phyloP scores from a whole-genome alignment of 192 early-diverging fungal genomes.

The Coemansia sp. region DNA sequence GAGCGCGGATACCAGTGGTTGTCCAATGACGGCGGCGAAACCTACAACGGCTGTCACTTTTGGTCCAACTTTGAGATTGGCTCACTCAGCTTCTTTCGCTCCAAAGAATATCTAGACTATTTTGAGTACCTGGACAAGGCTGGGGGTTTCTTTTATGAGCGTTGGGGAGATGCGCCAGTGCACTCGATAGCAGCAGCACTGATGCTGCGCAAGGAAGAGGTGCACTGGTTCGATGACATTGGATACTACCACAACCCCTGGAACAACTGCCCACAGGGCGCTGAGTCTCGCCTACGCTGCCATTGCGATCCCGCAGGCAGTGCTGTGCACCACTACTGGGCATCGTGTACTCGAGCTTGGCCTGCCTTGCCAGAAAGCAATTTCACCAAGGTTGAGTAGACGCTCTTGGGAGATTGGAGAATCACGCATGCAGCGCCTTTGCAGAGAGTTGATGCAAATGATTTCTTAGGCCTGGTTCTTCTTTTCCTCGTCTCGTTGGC shows the following conservation, averaged over 20 bases:
- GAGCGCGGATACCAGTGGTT: conserved; percentile 56
- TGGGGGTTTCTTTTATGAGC: conserved; percentile 86
- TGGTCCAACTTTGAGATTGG: conserved; percentile 93
- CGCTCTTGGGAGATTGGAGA: background rate
- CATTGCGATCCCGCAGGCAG: conserved; percentile 52
- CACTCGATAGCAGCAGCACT: conserved; percentile 64
- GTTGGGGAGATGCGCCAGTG: conserved; percentile 75
- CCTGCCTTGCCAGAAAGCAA: conserved; percentile 20
- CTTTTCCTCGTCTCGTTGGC: background rate
- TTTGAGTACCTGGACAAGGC: conserved; percentile 71
- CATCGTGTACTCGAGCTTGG: conserved; percentile 48
- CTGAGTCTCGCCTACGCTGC: conserved; percentile 36
- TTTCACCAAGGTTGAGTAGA: background rate
- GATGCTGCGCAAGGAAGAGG: conserved; percentile 55
- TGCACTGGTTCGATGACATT: conserved; percentile 73
- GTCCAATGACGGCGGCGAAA: conserved; percentile 41
- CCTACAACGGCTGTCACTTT: conserved; percentile 81
- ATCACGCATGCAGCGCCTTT: background rate
- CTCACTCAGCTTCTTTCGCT: conserved; percentile 64
- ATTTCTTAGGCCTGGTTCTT: background rate
- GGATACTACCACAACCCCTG: conserved; percentile 65
- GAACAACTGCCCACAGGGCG: conserved; percentile 45
- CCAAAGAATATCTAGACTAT: conserved; percentile 63
- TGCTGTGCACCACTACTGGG: conserved; percentile 48
- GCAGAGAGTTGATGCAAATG: background rate